These are phyloP conservation scores for Eurotiales sp. DNA, from an alignment of 2,329 filamentous ascomycete genomes.

Conservation along the genomic window DNA sequence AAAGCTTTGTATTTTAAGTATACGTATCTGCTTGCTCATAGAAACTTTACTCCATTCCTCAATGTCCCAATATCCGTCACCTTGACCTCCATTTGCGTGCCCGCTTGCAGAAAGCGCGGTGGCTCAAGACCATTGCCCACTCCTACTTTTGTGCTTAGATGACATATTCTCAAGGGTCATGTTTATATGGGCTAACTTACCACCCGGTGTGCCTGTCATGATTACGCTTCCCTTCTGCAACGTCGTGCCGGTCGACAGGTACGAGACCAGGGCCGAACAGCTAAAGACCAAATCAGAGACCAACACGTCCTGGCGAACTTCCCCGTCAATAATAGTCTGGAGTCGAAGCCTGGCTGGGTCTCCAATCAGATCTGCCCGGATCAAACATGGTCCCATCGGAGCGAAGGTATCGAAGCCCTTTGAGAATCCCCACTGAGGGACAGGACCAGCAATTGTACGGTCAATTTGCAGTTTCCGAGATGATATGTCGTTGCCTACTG, in stretches of 20 bases:
- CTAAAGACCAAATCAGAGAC: constrained; percentile 47
- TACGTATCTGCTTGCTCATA: too few relatives aligned
- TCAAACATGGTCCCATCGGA: constrained; percentile 51
- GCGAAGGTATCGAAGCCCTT: constrained; percentile 57
- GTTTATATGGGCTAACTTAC: constrained; percentile 16
- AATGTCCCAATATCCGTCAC: constrained; percentile 42
- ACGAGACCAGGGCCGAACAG: constrained; percentile 31
- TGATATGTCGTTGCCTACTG: constrained; percentile 54
- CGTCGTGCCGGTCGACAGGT: constrained; percentile 35
- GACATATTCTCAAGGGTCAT: not conserved
- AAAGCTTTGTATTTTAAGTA: too few relatives aligned
- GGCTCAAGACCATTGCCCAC: constrained; percentile 45
- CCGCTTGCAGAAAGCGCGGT: constrained; percentile 36
- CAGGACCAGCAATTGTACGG: constrained; percentile 45
- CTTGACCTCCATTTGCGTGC: constrained; percentile 38
- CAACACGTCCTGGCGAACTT: constrained; percentile 43
- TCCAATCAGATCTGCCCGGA: constrained; percentile 39
- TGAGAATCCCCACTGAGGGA: constrained; percentile 56
- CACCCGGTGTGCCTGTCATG: constrained; percentile 50
- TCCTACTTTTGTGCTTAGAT: not conserved
- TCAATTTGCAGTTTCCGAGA: constrained; percentile 52
- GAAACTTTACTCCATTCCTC: constrained; percentile 24
- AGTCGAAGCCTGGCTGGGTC: constrained; percentile 45
- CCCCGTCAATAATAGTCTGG: constrained; percentile 47
- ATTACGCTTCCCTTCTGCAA: constrained; percentile 48